phyloP scores from a whole-genome alignment of 2,329 filamentous ascomycete species.

The Fusarium sp. region DNA sequence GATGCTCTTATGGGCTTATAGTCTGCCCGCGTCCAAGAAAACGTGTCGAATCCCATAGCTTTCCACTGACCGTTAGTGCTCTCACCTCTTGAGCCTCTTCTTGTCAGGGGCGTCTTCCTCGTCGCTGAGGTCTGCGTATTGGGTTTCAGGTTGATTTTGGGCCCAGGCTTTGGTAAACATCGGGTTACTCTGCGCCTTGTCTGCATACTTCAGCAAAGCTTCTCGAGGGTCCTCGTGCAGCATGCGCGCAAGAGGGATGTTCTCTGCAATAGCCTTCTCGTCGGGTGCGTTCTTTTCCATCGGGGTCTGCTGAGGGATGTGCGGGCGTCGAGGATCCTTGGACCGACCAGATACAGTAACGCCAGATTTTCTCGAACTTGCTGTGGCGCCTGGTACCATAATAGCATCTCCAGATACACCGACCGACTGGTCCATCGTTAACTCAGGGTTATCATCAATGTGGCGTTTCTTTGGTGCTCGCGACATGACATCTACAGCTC shows the following conservation, averaged over 20 bases:
- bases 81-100: conserved; percentile 68
- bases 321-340: conserved; percentile 83
- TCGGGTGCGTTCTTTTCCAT: conserved; percentile 93
- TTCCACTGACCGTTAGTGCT: conserved; percentile 22
- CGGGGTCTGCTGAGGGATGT: conserved; percentile 85
- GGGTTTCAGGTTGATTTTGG: conserved; percentile 88
- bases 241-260: conserved; percentile 91
- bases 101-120: conserved; percentile 79
- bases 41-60: conserved; percentile 8
- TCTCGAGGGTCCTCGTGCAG: conserved; percentile 96
- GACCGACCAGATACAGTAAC: conserved; percentile 82
- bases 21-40: conserved; percentile 18
- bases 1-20: conserved; percentile 8
- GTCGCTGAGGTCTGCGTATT: conserved; percentile 91
- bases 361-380: conserved; percentile 69
- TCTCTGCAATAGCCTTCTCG: conserved; percentile 86
- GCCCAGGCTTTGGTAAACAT: conserved; percentile 96
- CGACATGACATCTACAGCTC: conserved; percentile 90
- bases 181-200: conserved; percentile 91
- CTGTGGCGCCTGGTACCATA: conserved; percentile 73
- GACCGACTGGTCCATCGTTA: conserved; percentile 85
- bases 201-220: conserved; percentile 93
- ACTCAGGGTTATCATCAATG: conserved; percentile 89
- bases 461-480: conserved; percentile 95
- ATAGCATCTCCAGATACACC: conserved; percentile 88